Evolutionary conservation across 31 red algal genomes (phyloP), one percentile per base, ranked within the genome.

Genomic region (Pterothamnion heteromorphum): DNA sequence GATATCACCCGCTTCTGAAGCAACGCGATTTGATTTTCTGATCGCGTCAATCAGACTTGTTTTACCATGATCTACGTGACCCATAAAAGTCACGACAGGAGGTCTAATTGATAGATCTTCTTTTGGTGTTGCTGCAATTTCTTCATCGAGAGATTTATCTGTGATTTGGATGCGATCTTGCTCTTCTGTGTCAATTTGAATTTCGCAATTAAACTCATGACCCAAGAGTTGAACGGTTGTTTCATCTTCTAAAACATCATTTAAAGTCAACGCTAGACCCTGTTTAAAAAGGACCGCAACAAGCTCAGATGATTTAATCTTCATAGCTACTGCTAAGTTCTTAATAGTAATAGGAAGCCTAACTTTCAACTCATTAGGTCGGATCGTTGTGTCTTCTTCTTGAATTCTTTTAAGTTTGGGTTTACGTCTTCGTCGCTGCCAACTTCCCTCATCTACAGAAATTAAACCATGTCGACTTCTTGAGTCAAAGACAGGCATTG

Each of bases 21-120:
- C 90, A 35, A 76, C 94, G 20, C 93, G 41, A 31, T 91, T 80
- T 22, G 94, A 71, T 3, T 95, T 80, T 31, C 95, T 57, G 33
- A 96, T 38, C 9, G 90, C 89, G 38, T 96, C 95, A 41, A 96
- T 39, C 26, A 96, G 35, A 2, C 93, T 90, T 18, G 95, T 96
- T 85, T 96, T 96, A 31, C 95, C 95, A 80, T 96, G 95, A 82
- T 96, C 94, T 1, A 96, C 95, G 36, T 96, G 95, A 1, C 95
- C 95, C 94, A 96, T 96, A 24, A 96, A 36, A 9, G 95, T 96
- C 27, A 96, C 82, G 23, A 96, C 78, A 37, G 95, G 95, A 26
- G 95, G 91, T 30, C 95, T 92, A 23, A 89, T 58, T 78, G 22
- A 23, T 31, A 74, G 41, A 24, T 90, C 87, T 26, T 74, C 87